Conservation (phyloP, 2,329 filamentous ascomycete species). For the Boeremia exigua region DNA sequence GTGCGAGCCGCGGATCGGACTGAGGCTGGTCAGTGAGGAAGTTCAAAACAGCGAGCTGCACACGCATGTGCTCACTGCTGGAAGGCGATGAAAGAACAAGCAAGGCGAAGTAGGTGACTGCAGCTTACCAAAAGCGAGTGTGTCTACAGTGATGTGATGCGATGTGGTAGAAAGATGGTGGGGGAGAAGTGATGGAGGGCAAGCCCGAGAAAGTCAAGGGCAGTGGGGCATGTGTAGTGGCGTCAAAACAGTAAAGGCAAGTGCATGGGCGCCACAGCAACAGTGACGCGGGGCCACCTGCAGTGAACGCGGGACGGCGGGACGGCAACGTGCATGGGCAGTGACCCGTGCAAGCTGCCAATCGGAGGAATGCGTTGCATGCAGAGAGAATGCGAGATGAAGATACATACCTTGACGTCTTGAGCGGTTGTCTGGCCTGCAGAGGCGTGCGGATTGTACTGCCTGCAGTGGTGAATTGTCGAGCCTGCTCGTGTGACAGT, state of each 20-base stretch:
- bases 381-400: not conserved
- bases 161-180: not conserved
- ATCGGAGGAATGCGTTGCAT: not conserved
- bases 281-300: conserved; percentile 3
- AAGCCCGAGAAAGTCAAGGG: not conserved
- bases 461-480: conserved; percentile 21
- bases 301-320: conserved; percentile 3
- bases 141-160: not conserved
- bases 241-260: conserved; percentile 2
- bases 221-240: conserved; percentile 8
- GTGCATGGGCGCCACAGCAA: conserved; percentile 20
- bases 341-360: not conserved
- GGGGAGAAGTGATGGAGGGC: conserved; percentile 9
- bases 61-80: conserved; percentile 13
- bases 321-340: conserved; percentile 5
- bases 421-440: conserved; percentile 18
- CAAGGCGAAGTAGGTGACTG: not conserved
- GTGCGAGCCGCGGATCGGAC: conserved; percentile 15
- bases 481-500: conserved; percentile 19
- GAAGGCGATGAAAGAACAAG: not conserved
- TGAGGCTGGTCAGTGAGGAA: conserved; percentile 20
- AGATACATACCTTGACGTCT: conserved; percentile 3
- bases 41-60: conserved; percentile 13
- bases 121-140: conserved; percentile 7
- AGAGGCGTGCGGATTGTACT: conserved; percentile 24